Conservation (phyloP, 352 stramenopile species). For the Elongisporangium undulatum region DNA sequence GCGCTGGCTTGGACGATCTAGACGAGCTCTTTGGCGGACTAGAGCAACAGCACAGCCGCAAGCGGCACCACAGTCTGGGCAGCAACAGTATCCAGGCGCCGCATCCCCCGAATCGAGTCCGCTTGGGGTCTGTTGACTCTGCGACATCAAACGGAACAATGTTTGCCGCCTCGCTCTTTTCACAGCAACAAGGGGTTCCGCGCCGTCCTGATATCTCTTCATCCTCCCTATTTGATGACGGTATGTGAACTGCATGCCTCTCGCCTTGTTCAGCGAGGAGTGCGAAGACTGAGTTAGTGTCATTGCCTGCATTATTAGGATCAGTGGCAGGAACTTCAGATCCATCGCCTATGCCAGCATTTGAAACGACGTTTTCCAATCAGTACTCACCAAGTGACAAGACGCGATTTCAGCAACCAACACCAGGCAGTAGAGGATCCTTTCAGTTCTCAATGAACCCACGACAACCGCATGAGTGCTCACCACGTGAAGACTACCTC, state of each 20-base stretch:
- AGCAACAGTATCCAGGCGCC: constrained; percentile 16
- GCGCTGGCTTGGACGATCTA: constrained; percentile 49
- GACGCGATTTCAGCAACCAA: background rate
- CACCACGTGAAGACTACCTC: constrained; percentile 62
- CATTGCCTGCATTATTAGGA: too few species aligned
- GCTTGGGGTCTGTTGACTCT: background rate
- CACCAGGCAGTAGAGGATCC: background rate
- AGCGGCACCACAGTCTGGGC: constrained; percentile 52
- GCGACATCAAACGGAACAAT: background rate
- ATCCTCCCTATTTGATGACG: constrained; percentile 12
- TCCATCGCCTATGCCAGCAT: background rate
- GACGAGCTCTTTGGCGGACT: constrained; percentile 29
- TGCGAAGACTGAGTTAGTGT: too few species aligned
- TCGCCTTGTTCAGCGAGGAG: constrained; percentile 3
- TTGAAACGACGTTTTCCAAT: constrained; percentile 6
- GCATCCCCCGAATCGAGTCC: background rate
- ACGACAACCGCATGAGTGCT: constrained; percentile 39
- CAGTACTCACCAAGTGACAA: constrained; percentile 1
- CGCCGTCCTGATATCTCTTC: constrained; percentile 17
- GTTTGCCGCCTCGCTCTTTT: background rate
- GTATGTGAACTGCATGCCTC: constrained; percentile 15
- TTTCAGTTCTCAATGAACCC: constrained; percentile 1
- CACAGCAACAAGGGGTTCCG: constrained; percentile 10
- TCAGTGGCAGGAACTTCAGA: background rate
- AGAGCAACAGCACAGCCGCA: constrained; percentile 25